Conservation (phyloP, 176 grass and related monocot genomes). For the Zea mays region DNA sequence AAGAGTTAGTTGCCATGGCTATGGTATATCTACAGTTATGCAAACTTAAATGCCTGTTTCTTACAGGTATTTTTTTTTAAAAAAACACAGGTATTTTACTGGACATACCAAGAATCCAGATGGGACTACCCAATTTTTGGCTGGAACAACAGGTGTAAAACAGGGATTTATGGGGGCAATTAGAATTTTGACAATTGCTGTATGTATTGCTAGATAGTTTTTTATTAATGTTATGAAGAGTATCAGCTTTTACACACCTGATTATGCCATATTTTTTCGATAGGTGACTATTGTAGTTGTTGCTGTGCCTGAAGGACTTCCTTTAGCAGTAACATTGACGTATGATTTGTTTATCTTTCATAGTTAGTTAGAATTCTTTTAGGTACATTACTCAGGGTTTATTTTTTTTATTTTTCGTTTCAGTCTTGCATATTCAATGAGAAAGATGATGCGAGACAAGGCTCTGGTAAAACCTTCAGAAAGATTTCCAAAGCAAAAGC, state of each 20-base stretch:
- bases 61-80: neutral
- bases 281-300: constrained; percentile 96
- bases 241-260: constrained; percentile 27
- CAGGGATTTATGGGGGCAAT: constrained; percentile 79
- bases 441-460: constrained; percentile 96
- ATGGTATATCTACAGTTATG: constrained; percentile 22
- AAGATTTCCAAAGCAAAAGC: constrained; percentile 2
- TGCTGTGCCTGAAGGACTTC: constrained; percentile 96
- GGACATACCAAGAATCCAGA: constrained; percentile 75
- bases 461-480: constrained; percentile 60
- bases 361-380: neutral
- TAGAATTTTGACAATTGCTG: constrained; percentile 88
- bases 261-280: constrained; percentile 28
- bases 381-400: constrained; percentile 21
- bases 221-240: neutral
- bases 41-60: neutral
- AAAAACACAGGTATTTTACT: constrained; percentile 73
- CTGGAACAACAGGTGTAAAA: constrained; percentile 61
- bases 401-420: constrained; percentile 22
- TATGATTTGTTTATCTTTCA: constrained; percentile 36
- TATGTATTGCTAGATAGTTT: constrained; percentile 41
- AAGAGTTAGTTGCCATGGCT: neutral
- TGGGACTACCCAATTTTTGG: constrained; percentile 75
- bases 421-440: constrained; percentile 96
- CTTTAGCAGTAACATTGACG: constrained; percentile 95